These are phyloP conservation scores for Geum urbanum DNA, from an alignment of 306 rosid species.

Conservation along the genomic window DNA sequence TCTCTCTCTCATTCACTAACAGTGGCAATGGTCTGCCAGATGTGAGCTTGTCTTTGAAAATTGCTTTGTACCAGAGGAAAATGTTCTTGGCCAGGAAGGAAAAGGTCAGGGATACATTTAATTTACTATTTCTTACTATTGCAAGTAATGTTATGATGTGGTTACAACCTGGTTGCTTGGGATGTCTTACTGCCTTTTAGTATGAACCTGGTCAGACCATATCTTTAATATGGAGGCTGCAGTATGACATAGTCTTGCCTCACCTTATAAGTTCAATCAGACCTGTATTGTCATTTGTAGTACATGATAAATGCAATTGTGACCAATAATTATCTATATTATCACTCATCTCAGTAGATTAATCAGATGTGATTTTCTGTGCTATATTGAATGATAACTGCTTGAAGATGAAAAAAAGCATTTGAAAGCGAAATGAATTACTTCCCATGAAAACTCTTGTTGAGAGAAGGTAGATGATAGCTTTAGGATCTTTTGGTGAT, in stretches of 20 bases:
- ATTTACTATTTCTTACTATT: slow-evolving; percentile 9
- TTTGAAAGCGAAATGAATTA: background rate
- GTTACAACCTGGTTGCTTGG: background rate
- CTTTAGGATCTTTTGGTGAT: background rate
- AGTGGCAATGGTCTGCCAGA: slow-evolving; percentile 48
- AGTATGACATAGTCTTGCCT: background rate
- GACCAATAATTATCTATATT: background rate
- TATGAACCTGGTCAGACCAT: background rate
- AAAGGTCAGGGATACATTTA: slow-evolving; percentile 55
- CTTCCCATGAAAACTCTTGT: background rate
- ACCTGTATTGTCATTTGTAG: background rate
- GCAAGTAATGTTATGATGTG: background rate
- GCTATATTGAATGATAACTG: background rate
- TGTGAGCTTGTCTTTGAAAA: slow-evolving; percentile 98
- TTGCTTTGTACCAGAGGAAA: slow-evolving; percentile 93
- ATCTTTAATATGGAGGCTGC: background rate
- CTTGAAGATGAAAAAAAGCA: background rate
- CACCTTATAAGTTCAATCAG: background rate
- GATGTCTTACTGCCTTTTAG: background rate
- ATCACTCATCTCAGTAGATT: background rate
- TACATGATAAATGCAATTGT: background rate
- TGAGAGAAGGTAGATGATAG: background rate
- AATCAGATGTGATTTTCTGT: background rate
- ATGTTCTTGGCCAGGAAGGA: slow-evolving; percentile 90
- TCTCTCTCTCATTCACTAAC: slow-evolving; percentile 31